A percentile compares a stretch with the other conserved stretches of the same genome.
phyloP scores from a whole-genome alignment of 345 rosid genomes.

The Alliaria petiolata region DNA sequence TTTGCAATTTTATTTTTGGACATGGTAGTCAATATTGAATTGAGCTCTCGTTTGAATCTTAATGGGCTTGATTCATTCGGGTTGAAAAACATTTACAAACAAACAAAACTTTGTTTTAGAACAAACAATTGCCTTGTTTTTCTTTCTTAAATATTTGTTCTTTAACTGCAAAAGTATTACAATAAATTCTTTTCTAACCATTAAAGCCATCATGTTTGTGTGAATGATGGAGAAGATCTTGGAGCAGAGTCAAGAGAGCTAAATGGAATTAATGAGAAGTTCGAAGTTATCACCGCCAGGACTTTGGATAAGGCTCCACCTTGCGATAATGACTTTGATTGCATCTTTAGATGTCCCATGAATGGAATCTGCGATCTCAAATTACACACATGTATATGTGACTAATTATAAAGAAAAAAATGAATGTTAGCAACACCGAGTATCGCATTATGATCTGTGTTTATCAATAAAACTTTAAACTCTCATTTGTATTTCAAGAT shows the following conservation, averaged over 20 bases:
- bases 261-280: not conserved
- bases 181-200: not conserved
- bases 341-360: not conserved
- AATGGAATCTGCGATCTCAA: not conserved
- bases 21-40: too few relatives aligned
- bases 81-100: not conserved
- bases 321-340: not conserved
- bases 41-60: too few relatives aligned
- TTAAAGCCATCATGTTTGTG: not conserved
- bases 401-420: not conserved
- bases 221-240: constrained; percentile 8
- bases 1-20: too few relatives aligned
- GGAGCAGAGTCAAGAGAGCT: constrained; percentile 8
- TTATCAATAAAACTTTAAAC: too few relatives aligned
- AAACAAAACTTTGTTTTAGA: not conserved
- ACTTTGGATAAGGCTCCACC: not conserved
- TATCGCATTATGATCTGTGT: too few relatives aligned
- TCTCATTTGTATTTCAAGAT: too few relatives aligned
- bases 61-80: too few relatives aligned
- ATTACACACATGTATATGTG: not conserved
- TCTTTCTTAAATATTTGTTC: too few relatives aligned
- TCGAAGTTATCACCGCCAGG: not conserved
- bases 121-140: not conserved
- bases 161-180: not conserved
- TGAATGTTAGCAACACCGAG: too few relatives aligned